Evolutionary conservation across 2,329 filamentous ascomycete species (phyloP).

Genomic region (Calonectria montana): DNA sequence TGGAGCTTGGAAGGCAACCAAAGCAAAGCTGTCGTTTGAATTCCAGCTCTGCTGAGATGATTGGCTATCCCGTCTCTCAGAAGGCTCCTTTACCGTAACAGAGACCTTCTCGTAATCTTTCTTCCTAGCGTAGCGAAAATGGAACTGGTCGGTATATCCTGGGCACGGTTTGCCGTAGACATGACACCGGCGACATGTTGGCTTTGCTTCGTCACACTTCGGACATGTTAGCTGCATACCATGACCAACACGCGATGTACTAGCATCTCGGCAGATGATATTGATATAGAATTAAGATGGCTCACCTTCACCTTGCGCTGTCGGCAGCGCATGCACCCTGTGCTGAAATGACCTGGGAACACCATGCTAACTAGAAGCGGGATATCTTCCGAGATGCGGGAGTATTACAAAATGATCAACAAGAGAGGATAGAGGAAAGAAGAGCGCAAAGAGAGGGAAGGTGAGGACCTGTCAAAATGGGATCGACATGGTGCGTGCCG

Average conservation of each 20-base stretch:
- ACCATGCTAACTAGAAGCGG: slow-evolving; percentile 28
- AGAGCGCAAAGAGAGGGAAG: slow-evolving; percentile 16
- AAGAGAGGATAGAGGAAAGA: not conserved
- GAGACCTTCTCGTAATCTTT: slow-evolving; percentile 2
- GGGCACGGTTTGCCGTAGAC: slow-evolving; percentile 48
- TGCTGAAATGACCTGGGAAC: slow-evolving; percentile 46
- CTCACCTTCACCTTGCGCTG: slow-evolving; percentile 47
- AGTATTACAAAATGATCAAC: not conserved
- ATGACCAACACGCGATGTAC: not conserved
- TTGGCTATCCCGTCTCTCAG: not conserved
- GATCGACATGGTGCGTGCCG: not conserved
- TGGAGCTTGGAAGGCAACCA: not conserved
- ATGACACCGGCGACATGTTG: slow-evolving; percentile 46
- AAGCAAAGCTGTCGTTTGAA: not conserved
- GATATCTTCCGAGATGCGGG: not conserved
- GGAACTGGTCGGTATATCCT: slow-evolving; percentile 50
- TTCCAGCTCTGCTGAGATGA: not conserved
- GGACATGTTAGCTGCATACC: not conserved
- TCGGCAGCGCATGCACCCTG: slow-evolving; percentile 44
- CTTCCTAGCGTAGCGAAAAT: slow-evolving; percentile 43
- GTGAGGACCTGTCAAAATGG: not conserved
- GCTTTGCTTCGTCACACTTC: slow-evolving; percentile 48
- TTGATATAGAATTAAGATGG: not conserved
- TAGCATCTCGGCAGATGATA: not conserved
- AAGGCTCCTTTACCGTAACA: too few relatives aligned